A percentile compares a stretch with the other conserved stretches of the same genome.
Evolutionary conservation across 352 stramenopile species (phyloP).

Genomic region (Lagenidium giganteum): DNA sequence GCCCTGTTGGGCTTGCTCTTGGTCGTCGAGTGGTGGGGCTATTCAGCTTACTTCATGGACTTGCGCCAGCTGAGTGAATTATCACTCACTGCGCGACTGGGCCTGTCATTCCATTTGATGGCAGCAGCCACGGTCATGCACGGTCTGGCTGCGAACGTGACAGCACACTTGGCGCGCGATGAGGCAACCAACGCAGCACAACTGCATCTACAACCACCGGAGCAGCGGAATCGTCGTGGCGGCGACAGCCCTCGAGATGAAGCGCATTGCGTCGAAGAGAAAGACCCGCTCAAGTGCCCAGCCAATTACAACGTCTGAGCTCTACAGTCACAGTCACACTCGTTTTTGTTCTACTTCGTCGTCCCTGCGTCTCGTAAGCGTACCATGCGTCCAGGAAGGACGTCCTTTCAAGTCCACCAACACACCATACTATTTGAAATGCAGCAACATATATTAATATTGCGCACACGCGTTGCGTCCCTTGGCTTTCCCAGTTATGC

Average conservation of each 20-base stretch:
- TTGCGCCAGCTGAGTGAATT: conserved; percentile 25
- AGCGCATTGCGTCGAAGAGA: conserved; percentile 17
- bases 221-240: too few species aligned
- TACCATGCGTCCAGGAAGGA: too few species aligned
- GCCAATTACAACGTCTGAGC: conserved; percentile 50
- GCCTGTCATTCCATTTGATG: conserved; percentile 32
- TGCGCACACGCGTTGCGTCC: background rate
- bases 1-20: conserved; percentile 30
- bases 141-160: conserved; percentile 20
- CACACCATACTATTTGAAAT: conserved; percentile 9
- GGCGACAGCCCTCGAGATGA: too few species aligned
- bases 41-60: conserved; percentile 46
- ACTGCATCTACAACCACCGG: conserved; percentile 17
- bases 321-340: background rate
- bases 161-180: conserved; percentile 11
- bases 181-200: conserved; percentile 10
- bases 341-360: background rate
- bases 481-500: background rate
- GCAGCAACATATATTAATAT: background rate
- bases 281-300: conserved; percentile 43
- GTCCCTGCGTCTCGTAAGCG: conserved; percentile 2
- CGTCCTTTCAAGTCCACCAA: too few species aligned
- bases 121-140: conserved; percentile 23
- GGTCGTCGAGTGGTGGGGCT: conserved; percentile 47
- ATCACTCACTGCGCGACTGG: conserved; percentile 29